Conservation (phyloP, 805 yeast species). For the Candida coleopterorum region DNA sequence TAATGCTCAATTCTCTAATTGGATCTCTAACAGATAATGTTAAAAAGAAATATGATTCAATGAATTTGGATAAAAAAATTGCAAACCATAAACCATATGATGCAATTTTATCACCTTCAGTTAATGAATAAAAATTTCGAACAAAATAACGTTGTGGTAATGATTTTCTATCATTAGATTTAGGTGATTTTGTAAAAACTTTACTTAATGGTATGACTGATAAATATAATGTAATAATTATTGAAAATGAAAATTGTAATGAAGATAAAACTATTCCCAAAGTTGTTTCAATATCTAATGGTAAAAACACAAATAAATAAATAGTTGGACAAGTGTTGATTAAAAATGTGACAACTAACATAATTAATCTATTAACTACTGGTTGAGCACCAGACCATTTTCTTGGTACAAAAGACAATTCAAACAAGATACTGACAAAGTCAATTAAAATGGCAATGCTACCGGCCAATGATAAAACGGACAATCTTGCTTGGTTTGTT, state of each 20-base stretch:
- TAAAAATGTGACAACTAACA: conserved; percentile 39
- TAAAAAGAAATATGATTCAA: conserved; percentile 75
- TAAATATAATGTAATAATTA: conserved; percentile 50
- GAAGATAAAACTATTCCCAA: conserved; percentile 43
- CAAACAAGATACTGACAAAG: conserved; percentile 51
- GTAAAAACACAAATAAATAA: conserved; percentile 45
- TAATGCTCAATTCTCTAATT: conserved; percentile 57
- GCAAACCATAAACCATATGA: conserved; percentile 68
- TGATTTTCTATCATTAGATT: conserved; percentile 31
- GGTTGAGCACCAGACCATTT: conserved; percentile 70
- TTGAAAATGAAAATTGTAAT: conserved; percentile 53
- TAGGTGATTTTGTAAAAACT: conserved; percentile 37
- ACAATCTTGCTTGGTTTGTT: conserved; percentile 45
- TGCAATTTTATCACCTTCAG: conserved; percentile 51
- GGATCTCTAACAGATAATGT: conserved; percentile 73
- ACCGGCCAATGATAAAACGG: conserved; percentile 67
- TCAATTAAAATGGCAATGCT: conserved; percentile 54
- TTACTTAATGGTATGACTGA: conserved; percentile 59
- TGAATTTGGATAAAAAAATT: conserved; percentile 62
- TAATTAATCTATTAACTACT: conserved; percentile 41
- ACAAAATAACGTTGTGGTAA: conserved; percentile 58
- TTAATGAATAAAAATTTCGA: conserved; percentile 49
- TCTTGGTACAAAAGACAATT: conserved; percentile 63
- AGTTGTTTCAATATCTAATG: conserved; percentile 23
- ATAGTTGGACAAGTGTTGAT: conserved; percentile 48